These are phyloP conservation scores for Penicillium hordei DNA, from an alignment of 2,329 filamentous ascomycete species.

Conservation along the genomic window DNA sequence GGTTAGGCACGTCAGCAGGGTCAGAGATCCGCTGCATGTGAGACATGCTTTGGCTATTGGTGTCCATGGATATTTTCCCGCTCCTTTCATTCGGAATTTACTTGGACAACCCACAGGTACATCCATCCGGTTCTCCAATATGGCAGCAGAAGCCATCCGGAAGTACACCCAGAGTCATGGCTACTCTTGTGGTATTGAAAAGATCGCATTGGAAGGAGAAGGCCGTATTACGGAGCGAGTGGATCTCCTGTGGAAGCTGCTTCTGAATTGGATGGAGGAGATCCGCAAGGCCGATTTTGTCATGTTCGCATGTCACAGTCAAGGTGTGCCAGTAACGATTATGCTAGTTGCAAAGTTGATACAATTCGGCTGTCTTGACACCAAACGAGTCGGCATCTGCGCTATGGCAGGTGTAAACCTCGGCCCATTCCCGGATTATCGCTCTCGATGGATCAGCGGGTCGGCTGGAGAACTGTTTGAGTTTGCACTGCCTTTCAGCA, in stretches of 20 bases:
- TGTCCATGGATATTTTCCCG: slow-evolving; percentile 91
- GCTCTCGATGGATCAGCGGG: slow-evolving; percentile 82
- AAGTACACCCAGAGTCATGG: slow-evolving; percentile 76
- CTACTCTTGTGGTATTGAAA: slow-evolving; percentile 80
- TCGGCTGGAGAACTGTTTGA: slow-evolving; percentile 94
- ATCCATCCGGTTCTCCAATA: slow-evolving; percentile 86
- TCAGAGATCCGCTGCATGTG: slow-evolving; percentile 68
- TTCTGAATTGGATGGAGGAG: slow-evolving; percentile 92
- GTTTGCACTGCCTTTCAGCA: slow-evolving; percentile 78
- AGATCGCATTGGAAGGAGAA: slow-evolving; percentile 91
- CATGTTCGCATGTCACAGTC: slow-evolving; percentile 88
- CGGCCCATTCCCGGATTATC: slow-evolving; percentile 89
- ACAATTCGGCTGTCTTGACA: slow-evolving; percentile 78
- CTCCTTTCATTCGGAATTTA: slow-evolving; percentile 80
- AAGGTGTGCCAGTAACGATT: slow-evolving; percentile 89
- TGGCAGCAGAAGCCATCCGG: slow-evolving; percentile 78
- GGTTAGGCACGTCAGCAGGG: slow-evolving; percentile 69
- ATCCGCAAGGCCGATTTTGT: slow-evolving; percentile 86
- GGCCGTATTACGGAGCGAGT: slow-evolving; percentile 88
- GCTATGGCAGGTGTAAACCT: slow-evolving; percentile 89
- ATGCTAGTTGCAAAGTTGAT: slow-evolving; percentile 94
- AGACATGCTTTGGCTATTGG: slow-evolving; percentile 89
- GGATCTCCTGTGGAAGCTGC: slow-evolving; percentile 87
- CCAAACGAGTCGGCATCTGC: slow-evolving; percentile 78
- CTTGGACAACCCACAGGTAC: slow-evolving; percentile 95